Percentiles rank a stretch among this genome's conserved stretches.
Evolutionary conservation across 805 yeast species (phyloP).

Genomic region (Ogataea paraovalis): DNA sequence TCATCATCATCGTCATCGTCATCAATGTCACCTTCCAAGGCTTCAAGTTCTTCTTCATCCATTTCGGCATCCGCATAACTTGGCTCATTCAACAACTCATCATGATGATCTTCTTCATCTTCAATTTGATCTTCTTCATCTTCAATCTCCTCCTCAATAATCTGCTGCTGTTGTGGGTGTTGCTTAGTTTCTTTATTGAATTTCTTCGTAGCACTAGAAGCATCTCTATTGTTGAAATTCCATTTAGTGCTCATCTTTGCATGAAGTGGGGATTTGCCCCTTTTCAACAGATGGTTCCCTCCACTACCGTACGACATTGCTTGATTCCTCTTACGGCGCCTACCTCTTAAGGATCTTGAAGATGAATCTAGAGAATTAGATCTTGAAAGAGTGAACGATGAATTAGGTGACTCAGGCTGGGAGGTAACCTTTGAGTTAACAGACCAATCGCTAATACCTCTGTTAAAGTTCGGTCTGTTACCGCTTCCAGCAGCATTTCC

Average conservation of each 20-base stretch:
- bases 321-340: slow-evolving; percentile 15
- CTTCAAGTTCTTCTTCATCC: slow-evolving; percentile 12
- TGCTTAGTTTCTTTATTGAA: slow-evolving; percentile 11
- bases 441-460: slow-evolving; percentile 34
- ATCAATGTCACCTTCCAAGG: slow-evolving; percentile 8
- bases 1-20: slow-evolving; percentile 14
- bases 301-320: slow-evolving; percentile 8
- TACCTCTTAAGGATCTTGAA: slow-evolving; percentile 25
- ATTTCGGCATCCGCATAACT: slow-evolving; percentile 12
- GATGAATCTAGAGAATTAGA: slow-evolving; percentile 34
- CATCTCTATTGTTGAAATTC: slow-evolving; percentile 16
- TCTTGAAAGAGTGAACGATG: slow-evolving; percentile 32
- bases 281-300: slow-evolving; percentile 14
- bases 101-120: slow-evolving; percentile 11
- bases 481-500: background rate
- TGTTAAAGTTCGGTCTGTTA: slow-evolving; percentile 22
- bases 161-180: slow-evolving; percentile 13
- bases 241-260: slow-evolving; percentile 28
- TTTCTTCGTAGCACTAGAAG: slow-evolving; percentile 8
- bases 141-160: slow-evolving; percentile 25
- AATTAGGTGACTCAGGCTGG: slow-evolving; percentile 32
- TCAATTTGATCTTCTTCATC: slow-evolving; percentile 25
- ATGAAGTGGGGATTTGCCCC: slow-evolving; percentile 33
- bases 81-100: slow-evolving; percentile 9
- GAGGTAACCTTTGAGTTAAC: slow-evolving; percentile 19